Conservation (phyloP, 805 yeast species). For the Cyberlindnera misumaiensis region DNA sequence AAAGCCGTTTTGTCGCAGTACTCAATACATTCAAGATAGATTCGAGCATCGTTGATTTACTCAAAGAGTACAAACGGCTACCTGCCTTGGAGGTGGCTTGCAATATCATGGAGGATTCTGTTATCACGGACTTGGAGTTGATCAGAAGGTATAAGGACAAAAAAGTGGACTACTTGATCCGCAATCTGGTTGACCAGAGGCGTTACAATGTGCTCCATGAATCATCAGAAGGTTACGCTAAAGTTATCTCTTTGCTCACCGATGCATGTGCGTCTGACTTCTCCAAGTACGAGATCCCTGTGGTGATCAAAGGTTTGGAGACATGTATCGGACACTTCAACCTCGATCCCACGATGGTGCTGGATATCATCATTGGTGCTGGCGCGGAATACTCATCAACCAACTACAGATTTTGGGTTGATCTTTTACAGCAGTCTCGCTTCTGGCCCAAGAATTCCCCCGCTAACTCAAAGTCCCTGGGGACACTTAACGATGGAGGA, state of each 20-base stretch:
- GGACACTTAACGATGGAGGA: slow-evolving; percentile 42
- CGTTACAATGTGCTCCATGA: slow-evolving; percentile 67
- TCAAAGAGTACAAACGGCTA: slow-evolving; percentile 23
- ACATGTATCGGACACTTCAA: slow-evolving; percentile 66
- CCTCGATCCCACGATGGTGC: slow-evolving; percentile 64
- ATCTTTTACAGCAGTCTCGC: slow-evolving; percentile 43
- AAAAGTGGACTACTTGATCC: not conserved
- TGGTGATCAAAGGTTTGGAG: slow-evolving; percentile 42
- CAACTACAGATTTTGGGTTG: slow-evolving; percentile 40
- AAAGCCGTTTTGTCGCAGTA: slow-evolving; percentile 25
- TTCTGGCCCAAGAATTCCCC: slow-evolving; percentile 56
- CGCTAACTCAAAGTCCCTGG: slow-evolving; percentile 28
- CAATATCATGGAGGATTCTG: slow-evolving; percentile 17
- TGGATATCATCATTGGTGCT: slow-evolving; percentile 56
- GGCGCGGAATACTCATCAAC: slow-evolving; percentile 38
- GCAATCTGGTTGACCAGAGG: slow-evolving; percentile 28
- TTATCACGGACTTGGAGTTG: slow-evolving; percentile 6
- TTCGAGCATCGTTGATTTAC: slow-evolving; percentile 18
- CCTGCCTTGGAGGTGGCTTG: slow-evolving; percentile 13
- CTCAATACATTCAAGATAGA: slow-evolving; percentile 24
- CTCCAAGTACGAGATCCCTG: slow-evolving; percentile 34
- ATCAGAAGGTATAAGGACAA: not conserved
- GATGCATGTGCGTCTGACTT: slow-evolving; percentile 35
- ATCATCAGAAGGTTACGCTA: slow-evolving; percentile 72
- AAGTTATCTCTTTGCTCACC: slow-evolving; percentile 44